phyloP scores from a whole-genome alignment of 2,329 filamentous ascomycete species.

The Aspergillus unguis region DNA sequence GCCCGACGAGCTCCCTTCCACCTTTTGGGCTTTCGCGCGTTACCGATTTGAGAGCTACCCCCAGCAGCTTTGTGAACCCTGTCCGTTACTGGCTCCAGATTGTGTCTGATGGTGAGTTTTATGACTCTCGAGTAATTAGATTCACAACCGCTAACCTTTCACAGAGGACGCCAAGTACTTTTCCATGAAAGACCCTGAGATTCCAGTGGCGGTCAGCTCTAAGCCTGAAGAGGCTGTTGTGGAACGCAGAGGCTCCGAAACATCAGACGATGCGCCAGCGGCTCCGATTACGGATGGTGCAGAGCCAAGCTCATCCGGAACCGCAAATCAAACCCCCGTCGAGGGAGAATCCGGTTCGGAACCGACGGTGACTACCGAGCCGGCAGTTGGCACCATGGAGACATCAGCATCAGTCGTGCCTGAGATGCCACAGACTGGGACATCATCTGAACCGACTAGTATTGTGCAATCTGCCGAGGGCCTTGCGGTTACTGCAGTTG shows the following conservation, averaged over 20 bases:
- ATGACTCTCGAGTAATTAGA: no score
- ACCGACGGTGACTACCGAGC: background rate
- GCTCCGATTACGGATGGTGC: slow-evolving; percentile 21
- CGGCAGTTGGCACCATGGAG: background rate
- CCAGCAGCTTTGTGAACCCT: slow-evolving; percentile 27
- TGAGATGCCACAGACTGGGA: background rate
- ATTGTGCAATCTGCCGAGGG: background rate
- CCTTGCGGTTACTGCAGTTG: background rate
- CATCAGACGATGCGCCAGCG: slow-evolving; percentile 20
- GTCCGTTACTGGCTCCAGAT: slow-evolving; percentile 40
- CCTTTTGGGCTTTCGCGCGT: slow-evolving; percentile 36
- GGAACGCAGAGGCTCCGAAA: slow-evolving; percentile 26
- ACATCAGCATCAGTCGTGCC: background rate
- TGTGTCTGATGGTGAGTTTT: slow-evolving; percentile 33
- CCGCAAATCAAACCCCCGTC: slow-evolving; percentile 4
- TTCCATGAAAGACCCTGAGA: slow-evolving; percentile 34
- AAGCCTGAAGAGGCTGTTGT: slow-evolving; percentile 31
- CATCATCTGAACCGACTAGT: background rate
- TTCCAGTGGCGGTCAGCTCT: slow-evolving; percentile 21
- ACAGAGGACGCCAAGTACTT: slow-evolving; percentile 36
- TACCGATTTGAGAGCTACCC: slow-evolving; percentile 28
- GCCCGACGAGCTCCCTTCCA: slow-evolving; percentile 28
- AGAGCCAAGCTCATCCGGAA: slow-evolving; percentile 29
- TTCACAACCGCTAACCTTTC: slow-evolving; percentile 6
- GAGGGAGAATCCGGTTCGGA: background rate